Evolutionary conservation across 305 asterid genomes (phyloP).

Genomic region (Fraxinus ornus): DNA sequence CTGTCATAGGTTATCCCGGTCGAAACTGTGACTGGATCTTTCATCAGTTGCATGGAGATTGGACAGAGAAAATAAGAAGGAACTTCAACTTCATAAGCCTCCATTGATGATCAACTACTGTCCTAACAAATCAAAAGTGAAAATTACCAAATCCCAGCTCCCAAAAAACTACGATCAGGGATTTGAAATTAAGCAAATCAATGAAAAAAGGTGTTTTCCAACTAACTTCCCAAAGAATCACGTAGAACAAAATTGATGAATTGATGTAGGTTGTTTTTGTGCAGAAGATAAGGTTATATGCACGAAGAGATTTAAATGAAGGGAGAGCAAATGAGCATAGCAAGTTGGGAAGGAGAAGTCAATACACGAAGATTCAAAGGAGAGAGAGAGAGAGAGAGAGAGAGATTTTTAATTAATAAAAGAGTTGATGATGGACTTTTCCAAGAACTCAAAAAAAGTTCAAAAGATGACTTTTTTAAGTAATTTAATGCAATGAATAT

Average conservation of each 20-base stretch:
- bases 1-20: conserved; percentile 87
- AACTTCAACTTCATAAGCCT: conserved; percentile 43
- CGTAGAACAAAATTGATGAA: conserved; percentile 14
- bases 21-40: conserved; percentile 64
- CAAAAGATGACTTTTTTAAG: conserved; percentile 25
- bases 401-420: background rate
- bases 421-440: conserved; percentile 36
- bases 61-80: conserved; percentile 74
- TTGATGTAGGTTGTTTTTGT: background rate
- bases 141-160: background rate
- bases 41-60: conserved; percentile 82
- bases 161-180: background rate
- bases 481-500: background rate
- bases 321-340: background rate
- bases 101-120: background rate
- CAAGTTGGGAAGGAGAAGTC: conserved; percentile 31
- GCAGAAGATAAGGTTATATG: conserved; percentile 6
- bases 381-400: background rate
- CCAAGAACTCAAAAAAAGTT: conserved; percentile 17
- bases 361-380: conserved; percentile 35
- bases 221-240: background rate
- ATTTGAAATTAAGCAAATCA: background rate
- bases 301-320: background rate
- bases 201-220: background rate
- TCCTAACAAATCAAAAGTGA: background rate